Evolutionary conservation across 129 eudicot genomes (phyloP).

Genomic region (Solidago caesia): DNA sequence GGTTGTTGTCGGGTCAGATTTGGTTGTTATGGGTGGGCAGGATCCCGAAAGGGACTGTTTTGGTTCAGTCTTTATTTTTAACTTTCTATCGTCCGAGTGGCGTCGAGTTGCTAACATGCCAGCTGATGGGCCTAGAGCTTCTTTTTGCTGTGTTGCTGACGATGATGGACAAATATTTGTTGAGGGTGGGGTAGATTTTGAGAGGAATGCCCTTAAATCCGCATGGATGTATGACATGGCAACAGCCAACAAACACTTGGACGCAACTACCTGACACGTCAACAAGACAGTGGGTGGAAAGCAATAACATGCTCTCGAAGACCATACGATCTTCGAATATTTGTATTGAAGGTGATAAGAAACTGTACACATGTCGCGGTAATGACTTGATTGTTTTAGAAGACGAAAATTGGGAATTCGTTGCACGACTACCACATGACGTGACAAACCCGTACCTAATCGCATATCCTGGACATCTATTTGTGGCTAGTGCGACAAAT

Average conservation of each 20-base stretch:
- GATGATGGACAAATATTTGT: slow-evolving; percentile 43
- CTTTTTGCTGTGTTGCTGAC: slow-evolving; percentile 60
- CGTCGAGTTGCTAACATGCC: slow-evolving; percentile 66
- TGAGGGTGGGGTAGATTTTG: slow-evolving; percentile 68
- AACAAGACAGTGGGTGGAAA: slow-evolving; percentile 43
- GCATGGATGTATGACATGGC: slow-evolving; percentile 57
- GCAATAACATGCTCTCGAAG: slow-evolving; percentile 31
- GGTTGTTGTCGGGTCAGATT: slow-evolving; percentile 52
- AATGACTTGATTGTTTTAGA: slow-evolving; percentile 21
- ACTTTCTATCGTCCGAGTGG: slow-evolving; percentile 59
- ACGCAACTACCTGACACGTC: slow-evolving; percentile 40
- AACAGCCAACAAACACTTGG: slow-evolving; percentile 50
- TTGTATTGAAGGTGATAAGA: slow-evolving; percentile 35
- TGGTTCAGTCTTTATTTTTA: slow-evolving; percentile 44
- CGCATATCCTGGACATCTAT: slow-evolving; percentile 44
- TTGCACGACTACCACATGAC: slow-evolving; percentile 44
- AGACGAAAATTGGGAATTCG: slow-evolving; percentile 38
- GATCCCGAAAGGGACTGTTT: slow-evolving; percentile 52
- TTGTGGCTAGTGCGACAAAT: slow-evolving; percentile 50
- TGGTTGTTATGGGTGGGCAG: slow-evolving; percentile 74
- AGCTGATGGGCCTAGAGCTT: slow-evolving; percentile 43
- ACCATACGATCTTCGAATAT: not conserved
- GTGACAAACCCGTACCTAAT: slow-evolving; percentile 34
- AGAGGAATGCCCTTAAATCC: slow-evolving; percentile 60
- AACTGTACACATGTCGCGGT: slow-evolving; percentile 33